Conservation (phyloP, 148 eudicot genomes). For the Rhododendron henanense region DNA sequence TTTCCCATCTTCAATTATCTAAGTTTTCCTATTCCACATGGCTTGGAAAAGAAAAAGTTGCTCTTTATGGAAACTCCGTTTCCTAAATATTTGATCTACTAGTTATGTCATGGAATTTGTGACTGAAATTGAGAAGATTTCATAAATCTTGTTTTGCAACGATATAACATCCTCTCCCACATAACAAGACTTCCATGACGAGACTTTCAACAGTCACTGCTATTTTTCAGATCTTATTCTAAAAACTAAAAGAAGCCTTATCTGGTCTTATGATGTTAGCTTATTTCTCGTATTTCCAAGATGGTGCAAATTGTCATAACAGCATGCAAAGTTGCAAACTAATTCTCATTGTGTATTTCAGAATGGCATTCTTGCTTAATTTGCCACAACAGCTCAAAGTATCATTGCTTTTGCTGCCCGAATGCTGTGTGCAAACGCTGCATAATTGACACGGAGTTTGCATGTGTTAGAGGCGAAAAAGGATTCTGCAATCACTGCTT, state of each 20-base stretch:
- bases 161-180: background rate
- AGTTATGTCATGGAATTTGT: background rate
- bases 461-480: constrained; percentile 35
- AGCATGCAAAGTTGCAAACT: background rate
- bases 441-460: constrained; percentile 37
- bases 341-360: constrained; percentile 18
- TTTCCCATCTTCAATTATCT: background rate
- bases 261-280: background rate
- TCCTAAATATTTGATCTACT: background rate
- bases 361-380: constrained; percentile 60
- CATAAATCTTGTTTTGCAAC: background rate
- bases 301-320: background rate
- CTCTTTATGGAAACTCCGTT: background rate
- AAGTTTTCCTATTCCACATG: background rate
- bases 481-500: constrained; percentile 80
- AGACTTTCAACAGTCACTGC: background rate
- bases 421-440: constrained; percentile 64
- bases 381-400: constrained; percentile 41
- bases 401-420: constrained; percentile 66
- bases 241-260: background rate
- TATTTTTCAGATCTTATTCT: background rate
- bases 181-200: background rate
- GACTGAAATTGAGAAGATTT: background rate
- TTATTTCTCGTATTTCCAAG: background rate
- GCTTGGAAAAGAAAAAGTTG: too few species aligned